These are phyloP conservation scores for Corymbia calophylla DNA, from an alignment of 441 rosid genomes.

Conservation along the genomic window DNA sequence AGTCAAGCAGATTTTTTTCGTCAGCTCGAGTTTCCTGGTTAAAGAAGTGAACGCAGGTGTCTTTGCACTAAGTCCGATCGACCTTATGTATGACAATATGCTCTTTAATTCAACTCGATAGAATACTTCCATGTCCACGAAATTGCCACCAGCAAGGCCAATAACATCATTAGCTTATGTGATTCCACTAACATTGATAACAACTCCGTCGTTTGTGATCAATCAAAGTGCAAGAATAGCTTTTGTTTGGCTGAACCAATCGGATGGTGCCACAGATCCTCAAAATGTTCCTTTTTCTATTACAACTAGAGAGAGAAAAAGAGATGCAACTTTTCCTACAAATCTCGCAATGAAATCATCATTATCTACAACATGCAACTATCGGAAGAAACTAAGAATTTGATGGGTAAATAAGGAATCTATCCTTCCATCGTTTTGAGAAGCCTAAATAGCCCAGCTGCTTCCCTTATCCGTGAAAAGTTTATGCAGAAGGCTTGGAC, in stretches of 20 bases:
- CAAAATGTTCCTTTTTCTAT: not conserved
- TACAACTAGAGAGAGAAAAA: not conserved
- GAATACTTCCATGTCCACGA: not conserved
- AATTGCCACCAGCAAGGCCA: not conserved
- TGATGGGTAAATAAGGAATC: not conserved
- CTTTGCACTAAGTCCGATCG: not conserved
- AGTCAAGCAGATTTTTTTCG: not conserved
- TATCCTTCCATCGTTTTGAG: conserved; percentile 69
- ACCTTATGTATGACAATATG: not conserved
- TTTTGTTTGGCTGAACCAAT: not conserved
- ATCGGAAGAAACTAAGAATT: not conserved
- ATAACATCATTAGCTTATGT: not conserved
- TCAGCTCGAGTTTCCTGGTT: not conserved
- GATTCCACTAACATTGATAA: not conserved
- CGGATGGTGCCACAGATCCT: not conserved
- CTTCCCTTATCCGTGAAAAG: conserved; percentile 91
- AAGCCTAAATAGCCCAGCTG: conserved; percentile 89
- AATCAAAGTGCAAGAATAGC: not conserved
- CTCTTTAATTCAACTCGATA: not conserved
- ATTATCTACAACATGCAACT: not conserved
- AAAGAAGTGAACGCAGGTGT: not conserved
- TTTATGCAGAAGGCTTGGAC: conserved; percentile 98
- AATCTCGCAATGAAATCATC: not conserved
- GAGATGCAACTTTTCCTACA: not conserved
- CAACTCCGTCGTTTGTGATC: not conserved